Conservation (phyloP, 768 basidiomycete species). For the Pisolithus albus region DNA sequence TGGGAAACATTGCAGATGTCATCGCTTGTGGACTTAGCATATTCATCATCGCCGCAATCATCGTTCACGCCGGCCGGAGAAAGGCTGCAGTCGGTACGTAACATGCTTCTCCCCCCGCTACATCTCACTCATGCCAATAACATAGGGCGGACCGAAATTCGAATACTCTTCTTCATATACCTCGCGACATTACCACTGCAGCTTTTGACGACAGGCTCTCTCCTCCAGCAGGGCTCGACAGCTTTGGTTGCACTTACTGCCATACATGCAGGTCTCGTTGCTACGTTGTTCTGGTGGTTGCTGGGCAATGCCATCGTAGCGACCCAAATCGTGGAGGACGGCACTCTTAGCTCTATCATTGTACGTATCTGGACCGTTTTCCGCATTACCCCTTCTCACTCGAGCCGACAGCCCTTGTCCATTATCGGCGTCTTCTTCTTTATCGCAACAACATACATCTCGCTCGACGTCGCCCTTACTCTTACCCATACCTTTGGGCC, state of each 20-base stretch:
- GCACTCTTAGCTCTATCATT: conserved; percentile 62
- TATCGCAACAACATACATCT: conserved; percentile 72
- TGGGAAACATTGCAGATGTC: conserved; percentile 86
- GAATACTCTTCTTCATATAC: conserved; percentile 59
- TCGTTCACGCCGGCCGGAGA: conserved; percentile 52
- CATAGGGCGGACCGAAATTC: conserved; percentile 63
- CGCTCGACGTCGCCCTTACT: conserved; percentile 72
- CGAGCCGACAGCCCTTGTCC: conserved; percentile 48
- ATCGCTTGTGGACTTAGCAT: conserved; percentile 72
- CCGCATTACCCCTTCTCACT: background rate
- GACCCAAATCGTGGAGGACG: conserved; percentile 92
- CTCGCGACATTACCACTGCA: conserved; percentile 70
- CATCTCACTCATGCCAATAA: conserved; percentile 3
- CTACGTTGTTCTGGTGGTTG: conserved; percentile 72
- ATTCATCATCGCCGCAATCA: conserved; percentile 49
- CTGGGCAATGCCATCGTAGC: conserved; percentile 72
- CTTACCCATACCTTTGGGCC: conserved; percentile 57
- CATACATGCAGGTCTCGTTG: conserved; percentile 72
- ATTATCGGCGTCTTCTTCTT: conserved; percentile 55
- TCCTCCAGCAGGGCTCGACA: conserved; percentile 72
- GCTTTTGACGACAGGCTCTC: conserved; percentile 71
- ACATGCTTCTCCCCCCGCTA: background rate
- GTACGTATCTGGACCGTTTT: conserved; percentile 34
- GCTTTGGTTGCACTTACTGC: conserved; percentile 65
- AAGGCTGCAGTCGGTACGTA: conserved; percentile 86